Percentiles rank a stretch among this genome's conserved stretches.
These are phyloP conservation scores for Fraxinus quadrangulata DNA, from an alignment of 257 asterid species.

Conservation along the genomic window DNA sequence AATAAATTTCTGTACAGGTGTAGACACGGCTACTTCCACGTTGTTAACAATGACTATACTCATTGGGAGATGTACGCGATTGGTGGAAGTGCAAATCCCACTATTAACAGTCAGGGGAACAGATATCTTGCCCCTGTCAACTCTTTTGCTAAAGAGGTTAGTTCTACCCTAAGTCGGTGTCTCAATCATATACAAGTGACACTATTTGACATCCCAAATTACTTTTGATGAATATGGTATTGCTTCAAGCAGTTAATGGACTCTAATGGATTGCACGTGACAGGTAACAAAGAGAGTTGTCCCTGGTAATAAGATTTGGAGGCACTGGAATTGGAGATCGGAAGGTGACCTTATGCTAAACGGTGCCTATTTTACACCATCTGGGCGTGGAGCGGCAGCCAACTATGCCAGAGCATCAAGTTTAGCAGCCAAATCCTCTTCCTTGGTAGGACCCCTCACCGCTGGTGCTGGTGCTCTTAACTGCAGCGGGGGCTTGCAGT, in stretches of 20 bases:
- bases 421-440: conserved; percentile 78
- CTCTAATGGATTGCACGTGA: background rate
- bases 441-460: conserved; percentile 67
- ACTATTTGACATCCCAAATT: background rate
- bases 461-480: conserved; percentile 66
- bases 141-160: conserved; percentile 82
- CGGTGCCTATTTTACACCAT: conserved; percentile 77
- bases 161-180: background rate
- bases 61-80: conserved; percentile 95
- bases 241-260: background rate
- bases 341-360: conserved; percentile 91
- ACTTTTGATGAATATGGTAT: background rate
- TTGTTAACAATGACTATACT: conserved; percentile 91
- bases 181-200: background rate
- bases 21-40: conserved; percentile 90
- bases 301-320: conserved; percentile 45
- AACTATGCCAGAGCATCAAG: conserved; percentile 90
- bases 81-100: conserved; percentile 95
- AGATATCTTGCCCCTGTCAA: conserved; percentile 76
- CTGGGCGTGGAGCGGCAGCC: conserved; percentile 70
- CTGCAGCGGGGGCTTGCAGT: conserved; percentile 57
- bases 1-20: conserved; percentile 51
- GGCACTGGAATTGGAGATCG: conserved; percentile 92
- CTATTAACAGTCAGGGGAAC: conserved; percentile 95
- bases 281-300: conserved; percentile 81